phyloP scores from a whole-genome alignment of 257 asterid genomes.

The Ballota nigra region DNA sequence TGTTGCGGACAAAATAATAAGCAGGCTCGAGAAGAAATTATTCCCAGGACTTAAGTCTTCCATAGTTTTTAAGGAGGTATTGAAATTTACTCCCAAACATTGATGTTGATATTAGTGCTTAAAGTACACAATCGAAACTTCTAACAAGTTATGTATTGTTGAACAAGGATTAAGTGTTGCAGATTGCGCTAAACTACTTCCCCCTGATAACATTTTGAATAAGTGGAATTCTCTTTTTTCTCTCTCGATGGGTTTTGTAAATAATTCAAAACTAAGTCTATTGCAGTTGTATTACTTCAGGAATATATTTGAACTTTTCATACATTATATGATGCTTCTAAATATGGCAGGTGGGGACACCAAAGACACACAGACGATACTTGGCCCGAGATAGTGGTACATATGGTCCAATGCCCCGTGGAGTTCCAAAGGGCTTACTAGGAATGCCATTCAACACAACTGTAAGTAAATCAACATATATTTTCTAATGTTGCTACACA shows the following conservation, averaged over 20 bases:
- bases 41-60: constrained; percentile 86
- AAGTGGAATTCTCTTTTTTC: background rate
- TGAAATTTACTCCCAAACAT: constrained; percentile 6
- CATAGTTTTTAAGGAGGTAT: constrained; percentile 77
- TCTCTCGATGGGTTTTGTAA: too few relatives aligned
- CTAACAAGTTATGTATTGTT: constrained; percentile 1
- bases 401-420: constrained; percentile 93
- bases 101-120: background rate
- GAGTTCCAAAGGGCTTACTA: constrained; percentile 76
- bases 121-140: constrained; percentile 9
- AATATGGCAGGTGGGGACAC: constrained; percentile 86
- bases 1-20: constrained; percentile 68
- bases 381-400: constrained; percentile 98
- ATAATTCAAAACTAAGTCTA: too few relatives aligned
- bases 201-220: background rate
- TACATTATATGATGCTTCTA: too few relatives aligned
- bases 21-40: constrained; percentile 80
- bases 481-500: background rate
- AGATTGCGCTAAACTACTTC: background rate
- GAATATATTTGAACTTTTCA: too few relatives aligned
- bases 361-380: constrained; percentile 92
- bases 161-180: background rate
- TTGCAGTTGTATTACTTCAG: too few relatives aligned
- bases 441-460: constrained; percentile 99
- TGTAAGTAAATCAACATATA: constrained; percentile 37